phyloP scores from a whole-genome alignment of 257 asterid species.

The Solanum ossicruentum region DNA sequence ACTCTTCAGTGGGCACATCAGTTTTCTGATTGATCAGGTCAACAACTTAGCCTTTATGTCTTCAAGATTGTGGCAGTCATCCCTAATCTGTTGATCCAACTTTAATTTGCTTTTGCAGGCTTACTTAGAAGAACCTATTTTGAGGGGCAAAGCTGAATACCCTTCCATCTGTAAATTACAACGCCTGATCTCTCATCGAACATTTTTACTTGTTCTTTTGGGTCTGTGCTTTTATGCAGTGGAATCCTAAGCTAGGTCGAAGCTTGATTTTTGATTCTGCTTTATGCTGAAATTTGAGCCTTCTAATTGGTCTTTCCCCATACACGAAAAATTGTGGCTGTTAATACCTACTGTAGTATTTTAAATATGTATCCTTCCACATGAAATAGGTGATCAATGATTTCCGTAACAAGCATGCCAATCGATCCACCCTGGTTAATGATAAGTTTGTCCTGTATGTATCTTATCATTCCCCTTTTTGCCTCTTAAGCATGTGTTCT shows the following conservation, averaged over 20 bases:
- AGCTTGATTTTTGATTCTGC: neutral
- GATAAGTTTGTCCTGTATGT: neutral
- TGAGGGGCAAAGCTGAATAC: constrained; percentile 15
- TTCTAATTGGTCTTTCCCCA: neutral
- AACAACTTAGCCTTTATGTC: neutral
- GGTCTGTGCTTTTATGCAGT: neutral
- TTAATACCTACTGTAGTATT: neutral
- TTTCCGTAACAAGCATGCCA: neutral
- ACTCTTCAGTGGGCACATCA: constrained; percentile 79
- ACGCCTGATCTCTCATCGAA: neutral
- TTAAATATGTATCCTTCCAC: neutral
- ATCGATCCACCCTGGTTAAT: neutral
- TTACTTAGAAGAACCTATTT: neutral
- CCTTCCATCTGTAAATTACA: constrained; percentile 12
- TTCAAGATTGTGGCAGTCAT: neutral
- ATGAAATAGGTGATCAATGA: neutral
- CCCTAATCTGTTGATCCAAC: neutral
- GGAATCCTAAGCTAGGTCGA: neutral
- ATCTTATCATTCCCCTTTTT: neutral
- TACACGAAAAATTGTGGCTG: neutral
- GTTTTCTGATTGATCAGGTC: constrained; percentile 40
- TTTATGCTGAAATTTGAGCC: neutral
- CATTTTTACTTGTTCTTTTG: neutral
- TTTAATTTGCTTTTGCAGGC: neutral
- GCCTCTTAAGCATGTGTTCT: neutral